Evolutionary conservation across 306 rosid genomes (phyloP).

Genomic region (Inga leiocalycina): DNA sequence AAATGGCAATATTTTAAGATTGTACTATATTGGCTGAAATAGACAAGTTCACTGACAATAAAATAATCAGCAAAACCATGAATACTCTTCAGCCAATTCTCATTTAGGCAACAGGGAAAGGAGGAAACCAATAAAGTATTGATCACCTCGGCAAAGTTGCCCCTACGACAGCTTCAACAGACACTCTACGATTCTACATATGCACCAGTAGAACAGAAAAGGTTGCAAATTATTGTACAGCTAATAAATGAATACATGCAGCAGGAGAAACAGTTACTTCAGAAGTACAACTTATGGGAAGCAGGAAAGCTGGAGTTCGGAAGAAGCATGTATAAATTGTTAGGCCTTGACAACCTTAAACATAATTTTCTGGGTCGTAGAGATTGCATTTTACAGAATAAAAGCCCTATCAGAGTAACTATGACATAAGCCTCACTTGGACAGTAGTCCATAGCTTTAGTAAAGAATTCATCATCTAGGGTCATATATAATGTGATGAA

Average conservation of each 20-base stretch:
- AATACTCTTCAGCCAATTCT: constrained; percentile 26
- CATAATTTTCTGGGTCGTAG: background rate
- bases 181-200: background rate
- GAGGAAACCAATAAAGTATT: constrained; percentile 46
- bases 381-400: constrained; percentile 8
- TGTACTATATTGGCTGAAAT: constrained; percentile 34
- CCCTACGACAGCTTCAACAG: background rate
- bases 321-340: background rate
- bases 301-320: background rate
- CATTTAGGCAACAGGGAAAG: constrained; percentile 75
- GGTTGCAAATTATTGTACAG: background rate
- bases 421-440: constrained; percentile 68
- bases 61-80: constrained; percentile 13
- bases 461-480: constrained; percentile 44
- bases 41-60: constrained; percentile 8
- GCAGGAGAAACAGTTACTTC: background rate
- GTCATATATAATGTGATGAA: background rate
- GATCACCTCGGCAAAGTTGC: constrained; percentile 72
- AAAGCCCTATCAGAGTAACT: constrained; percentile 60
- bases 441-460: constrained; percentile 51
- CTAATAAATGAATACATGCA: background rate
- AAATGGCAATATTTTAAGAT: background rate
- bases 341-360: background rate
- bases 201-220: background rate
- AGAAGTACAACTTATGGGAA: background rate